Base-by-base conservation (phyloP, 1,284 basidiomycete species). In the Cystobasidium slooffiae region DNA sequence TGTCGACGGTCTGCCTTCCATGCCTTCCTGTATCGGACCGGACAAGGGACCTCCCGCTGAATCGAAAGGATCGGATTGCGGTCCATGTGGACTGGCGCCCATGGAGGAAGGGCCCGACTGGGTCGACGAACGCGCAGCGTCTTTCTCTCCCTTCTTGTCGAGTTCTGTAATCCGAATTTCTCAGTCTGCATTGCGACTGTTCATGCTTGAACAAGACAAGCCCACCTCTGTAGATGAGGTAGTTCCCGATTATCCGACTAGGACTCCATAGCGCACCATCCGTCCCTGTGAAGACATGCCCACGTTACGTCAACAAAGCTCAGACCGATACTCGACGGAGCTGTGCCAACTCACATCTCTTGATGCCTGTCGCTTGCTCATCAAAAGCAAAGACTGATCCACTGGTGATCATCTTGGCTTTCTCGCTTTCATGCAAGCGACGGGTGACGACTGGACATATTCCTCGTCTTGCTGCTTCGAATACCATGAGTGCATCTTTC, bases 381-480 rank as follows among this genome's bases (percentile, higher is more conserved):
- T 99, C 94, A 81, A 98, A 98, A 75, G 98, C 95, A 80, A 97
- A 99, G 43, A 99, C 93, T 3, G 92, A 91, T 73, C 96, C 96
- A 8, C 91, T 94, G 41, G 89, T 88, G 81, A 99, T 96, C 88
- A 96, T 92, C 79, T 89, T 91, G 75, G 92, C 88, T 83, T 82
- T 81, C 75, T 99, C 96, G 53, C 91, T 87, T 81, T 97, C 95
- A 76, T 94, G 92, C 66, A 99, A 87, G 43, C 96, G 88, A 46
- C 96, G 88, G n/a, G 93, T 95, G 52, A 99, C 92, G 72, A 94
- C 88, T 1, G 95, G 94, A 66, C 97, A 93, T 79, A 94, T 87
- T 31, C 94, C 93, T 39, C 91, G 87, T 58, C 92, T 87, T 43
- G 94, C 94, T 3, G 94, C 94, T 81, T 98, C 95, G 80, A 98